Conservation (phyloP, 1,139 yeast genomes). For the Yamadazyma triangularis region DNA sequence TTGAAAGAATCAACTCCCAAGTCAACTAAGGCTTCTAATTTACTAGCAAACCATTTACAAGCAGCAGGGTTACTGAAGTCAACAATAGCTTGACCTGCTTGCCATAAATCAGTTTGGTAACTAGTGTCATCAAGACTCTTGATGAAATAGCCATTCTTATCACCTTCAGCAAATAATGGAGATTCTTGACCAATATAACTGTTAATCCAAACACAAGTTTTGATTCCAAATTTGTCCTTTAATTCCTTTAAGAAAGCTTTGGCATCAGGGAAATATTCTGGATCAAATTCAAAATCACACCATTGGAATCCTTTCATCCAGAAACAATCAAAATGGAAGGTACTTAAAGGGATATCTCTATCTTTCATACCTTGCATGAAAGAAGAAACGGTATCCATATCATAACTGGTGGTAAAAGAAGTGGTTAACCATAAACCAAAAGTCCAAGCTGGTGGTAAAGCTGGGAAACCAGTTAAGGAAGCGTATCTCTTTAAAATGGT, state of each 20-base stretch:
- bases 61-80: constrained; percentile 38
- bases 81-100: constrained; percentile 37
- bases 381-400: constrained; percentile 25
- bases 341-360: constrained; percentile 27
- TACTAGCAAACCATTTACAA: constrained; percentile 26
- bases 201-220: constrained; percentile 35
- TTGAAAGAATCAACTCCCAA: constrained; percentile 34
- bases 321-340: constrained; percentile 36
- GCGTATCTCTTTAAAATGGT: constrained; percentile 23
- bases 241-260: constrained; percentile 21
- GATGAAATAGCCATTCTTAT: constrained; percentile 25
- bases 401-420: constrained; percentile 28
- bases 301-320: constrained; percentile 38
- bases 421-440: constrained; percentile 37
- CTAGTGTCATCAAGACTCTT: constrained; percentile 22
- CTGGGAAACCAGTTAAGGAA: constrained; percentile 31
- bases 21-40: constrained; percentile 23
- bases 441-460: constrained; percentile 36
- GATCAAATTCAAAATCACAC: constrained; percentile 34
- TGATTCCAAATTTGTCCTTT: constrained; percentile 24
- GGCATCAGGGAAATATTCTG: constrained; percentile 26
- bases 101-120: constrained; percentile 36
- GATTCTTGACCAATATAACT: constrained; percentile 35
- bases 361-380: constrained; percentile 35
- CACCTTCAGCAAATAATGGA: constrained; percentile 24